Percentiles rank a stretch among this genome's conserved stretches.
Evolutionary conservation across 495 filamentous ascomycete genomes (phyloP).

Genomic region (Xylaria nigripes): DNA sequence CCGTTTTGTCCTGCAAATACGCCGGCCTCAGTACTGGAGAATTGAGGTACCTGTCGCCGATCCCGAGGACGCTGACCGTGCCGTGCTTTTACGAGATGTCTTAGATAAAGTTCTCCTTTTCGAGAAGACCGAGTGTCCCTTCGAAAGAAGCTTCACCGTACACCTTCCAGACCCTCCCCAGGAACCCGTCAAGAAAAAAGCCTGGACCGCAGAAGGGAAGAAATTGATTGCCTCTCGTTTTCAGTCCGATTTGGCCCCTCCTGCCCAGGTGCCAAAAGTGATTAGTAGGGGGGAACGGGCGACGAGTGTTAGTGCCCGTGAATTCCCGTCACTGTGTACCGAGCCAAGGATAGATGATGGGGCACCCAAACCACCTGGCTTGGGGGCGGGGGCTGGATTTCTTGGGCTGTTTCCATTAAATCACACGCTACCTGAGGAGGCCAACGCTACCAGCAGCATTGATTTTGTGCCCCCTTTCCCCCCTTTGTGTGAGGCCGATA

Average conservation of each 20-base stretch:
- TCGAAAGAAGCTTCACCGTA: conserved; percentile 65
- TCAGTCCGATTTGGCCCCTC: conserved; percentile 6
- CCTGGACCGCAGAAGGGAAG: conserved; percentile 57
- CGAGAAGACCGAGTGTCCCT: conserved; percentile 82
- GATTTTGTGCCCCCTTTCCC: neutral
- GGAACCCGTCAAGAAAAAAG: conserved; percentile 56
- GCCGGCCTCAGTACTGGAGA: conserved; percentile 74
- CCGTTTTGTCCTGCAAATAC: conserved; percentile 75
- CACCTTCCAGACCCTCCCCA: conserved; percentile 62
- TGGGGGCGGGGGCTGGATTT: too few relatives aligned
- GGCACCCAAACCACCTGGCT: too few relatives aligned
- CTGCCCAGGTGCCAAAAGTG: conserved; percentile 8
- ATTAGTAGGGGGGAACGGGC: conserved; percentile 12
- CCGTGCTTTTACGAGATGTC: conserved; percentile 59
- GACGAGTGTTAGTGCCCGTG: conserved; percentile 3
- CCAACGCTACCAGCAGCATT: neutral
- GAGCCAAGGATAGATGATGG: neutral
- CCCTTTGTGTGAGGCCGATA: neutral
- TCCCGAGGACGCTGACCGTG: conserved; percentile 49
- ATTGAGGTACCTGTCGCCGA: conserved; percentile 68
- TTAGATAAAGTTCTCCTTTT: conserved; percentile 66
- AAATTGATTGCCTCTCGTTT: conserved; percentile 28
- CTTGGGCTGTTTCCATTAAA: neutral
- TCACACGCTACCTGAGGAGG: neutral
- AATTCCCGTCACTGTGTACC: neutral